Evolutionary conservation across 2,329 filamentous ascomycete species (phyloP), one percentile per base, ranked within the genome.

Genomic region (Alternaria sp.): DNA sequence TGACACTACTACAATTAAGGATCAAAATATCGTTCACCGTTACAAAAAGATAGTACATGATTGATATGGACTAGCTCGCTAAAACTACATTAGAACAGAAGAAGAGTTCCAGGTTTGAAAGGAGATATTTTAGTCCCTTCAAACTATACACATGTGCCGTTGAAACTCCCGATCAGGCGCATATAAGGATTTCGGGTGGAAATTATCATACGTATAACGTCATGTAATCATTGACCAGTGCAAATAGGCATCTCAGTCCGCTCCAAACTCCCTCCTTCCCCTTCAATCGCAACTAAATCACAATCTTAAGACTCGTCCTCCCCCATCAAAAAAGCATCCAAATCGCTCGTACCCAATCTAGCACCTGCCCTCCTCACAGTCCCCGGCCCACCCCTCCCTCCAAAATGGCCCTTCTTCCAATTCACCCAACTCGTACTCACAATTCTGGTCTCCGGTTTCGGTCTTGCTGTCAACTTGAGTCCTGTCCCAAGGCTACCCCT

Each of bases 401-500:
- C 36, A 4, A 54, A 3, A 28, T 45, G 48, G 10, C 50, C 51
- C n/a, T 54, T 58, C 31, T 66, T 61, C 68, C 68, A 71, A 31
- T 61, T 70, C 51, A 67, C 67, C 68, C 68, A 71, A 33, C 62
- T 65, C 29, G 68, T 71, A 37, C 67, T 71, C n/a, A 71, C 59
- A 23, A 65, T 54, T 10, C 68, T 56, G 2, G 52, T 58, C 4
- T 67, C 61, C 0, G 64, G 61, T 34, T 67, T 63, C 9, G 67
- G 66, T 9, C 39, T 44, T 10, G 63, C 67, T 7, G 54, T 56
- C 29, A 70, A 6, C 21, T 34, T 44, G 8, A 71, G 34, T 1
- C 66, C 68, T 2, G 62, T 68, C 4, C 62, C 68, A 0, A 64
- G 26, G 13, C 48, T 58, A 10, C 66, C 62, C 3, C 67, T 58